Conservation (phyloP, 2,329 filamentous ascomycete genomes). For the Exophiala sp. region DNA sequence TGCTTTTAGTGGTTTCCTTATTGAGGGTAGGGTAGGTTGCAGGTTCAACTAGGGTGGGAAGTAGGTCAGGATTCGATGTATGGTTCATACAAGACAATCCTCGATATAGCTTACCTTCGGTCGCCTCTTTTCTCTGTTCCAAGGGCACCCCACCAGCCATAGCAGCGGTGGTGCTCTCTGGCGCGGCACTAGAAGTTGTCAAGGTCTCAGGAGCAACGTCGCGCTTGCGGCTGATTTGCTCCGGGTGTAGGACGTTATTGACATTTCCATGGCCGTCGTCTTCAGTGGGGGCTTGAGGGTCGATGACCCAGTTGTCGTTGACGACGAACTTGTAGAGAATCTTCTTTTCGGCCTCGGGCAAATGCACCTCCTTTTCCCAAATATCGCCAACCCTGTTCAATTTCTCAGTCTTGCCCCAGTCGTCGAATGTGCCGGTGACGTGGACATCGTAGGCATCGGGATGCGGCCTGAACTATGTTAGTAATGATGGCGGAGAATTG, state of each 20-base stretch:
- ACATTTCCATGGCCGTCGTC: slow-evolving; percentile 77
- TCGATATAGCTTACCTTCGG: slow-evolving; percentile 22
- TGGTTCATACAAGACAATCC: slow-evolving; percentile 51
- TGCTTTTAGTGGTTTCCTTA: slow-evolving; percentile 45
- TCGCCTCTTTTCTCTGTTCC: slow-evolving; percentile 28
- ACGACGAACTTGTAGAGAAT: slow-evolving; percentile 99
- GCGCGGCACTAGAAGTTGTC: slow-evolving; percentile 60
- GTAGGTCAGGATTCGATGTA: slow-evolving; percentile 61
- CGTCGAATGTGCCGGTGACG: slow-evolving; percentile 93
- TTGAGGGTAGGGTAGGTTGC: slow-evolving; percentile 4
- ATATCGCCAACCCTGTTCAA: slow-evolving; percentile 69
- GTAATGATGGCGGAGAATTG: slow-evolving; percentile 1
- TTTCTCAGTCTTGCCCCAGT: slow-evolving; percentile 84
- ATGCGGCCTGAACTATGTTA: slow-evolving; percentile 64
- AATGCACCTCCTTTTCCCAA: slow-evolving; percentile 77
- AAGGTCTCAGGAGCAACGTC: slow-evolving; percentile 14
- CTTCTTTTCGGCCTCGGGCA: slow-evolving; percentile 65
- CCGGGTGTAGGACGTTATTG: slow-evolving; percentile 84
- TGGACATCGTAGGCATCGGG: slow-evolving; percentile 74
- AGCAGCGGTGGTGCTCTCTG: slow-evolving; percentile 67
- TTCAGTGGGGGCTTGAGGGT: slow-evolving; percentile 76
- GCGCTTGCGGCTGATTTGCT: slow-evolving; percentile 56
- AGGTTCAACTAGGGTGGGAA: slow-evolving; percentile 8
- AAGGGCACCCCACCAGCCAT: slow-evolving; percentile 37
- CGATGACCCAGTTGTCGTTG: slow-evolving; percentile 83